phyloP scores from a whole-genome alignment of 192 early-diverging fungal genomes.

The Podila horticola region DNA sequence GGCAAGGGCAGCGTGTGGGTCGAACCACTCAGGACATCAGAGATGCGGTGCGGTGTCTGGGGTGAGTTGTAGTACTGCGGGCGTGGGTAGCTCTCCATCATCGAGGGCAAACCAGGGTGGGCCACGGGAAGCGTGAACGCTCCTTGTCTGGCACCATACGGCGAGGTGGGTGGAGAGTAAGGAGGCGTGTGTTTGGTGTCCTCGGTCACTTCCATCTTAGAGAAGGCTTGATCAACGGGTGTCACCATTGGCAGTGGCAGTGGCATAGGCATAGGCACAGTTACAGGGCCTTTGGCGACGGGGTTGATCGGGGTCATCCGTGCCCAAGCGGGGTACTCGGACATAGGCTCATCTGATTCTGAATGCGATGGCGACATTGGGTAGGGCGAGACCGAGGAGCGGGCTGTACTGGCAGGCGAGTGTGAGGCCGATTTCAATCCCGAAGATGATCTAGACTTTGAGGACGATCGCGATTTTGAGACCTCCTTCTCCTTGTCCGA shows the following conservation, averaged over 20 bases:
- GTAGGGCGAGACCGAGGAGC: slow-evolving; percentile 47
- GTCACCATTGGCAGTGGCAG: neutral
- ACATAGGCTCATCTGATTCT: slow-evolving; percentile 39
- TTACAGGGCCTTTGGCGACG: neutral
- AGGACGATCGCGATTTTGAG: neutral
- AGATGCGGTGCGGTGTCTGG: slow-evolving; percentile 14
- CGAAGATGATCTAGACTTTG: no score
- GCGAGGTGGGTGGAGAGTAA: slow-evolving; percentile 46
- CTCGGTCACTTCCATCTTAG: slow-evolving; percentile 9
- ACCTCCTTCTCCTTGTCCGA: neutral
- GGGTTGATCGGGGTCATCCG: slow-evolving; percentile 45
- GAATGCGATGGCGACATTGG: slow-evolving; percentile 48
- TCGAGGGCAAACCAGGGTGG: slow-evolving; percentile 32
- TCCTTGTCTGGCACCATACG: slow-evolving; percentile 30
- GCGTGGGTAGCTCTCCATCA: slow-evolving; percentile 50
- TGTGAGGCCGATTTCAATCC: slow-evolving; percentile 8
- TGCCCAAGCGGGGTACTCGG: slow-evolving; percentile 41
- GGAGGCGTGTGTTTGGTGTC: slow-evolving; percentile 37
- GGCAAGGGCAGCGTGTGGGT: slow-evolving; percentile 25
- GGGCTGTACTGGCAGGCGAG: slow-evolving; percentile 28
- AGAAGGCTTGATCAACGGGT: neutral
- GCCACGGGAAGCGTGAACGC: slow-evolving; percentile 2
- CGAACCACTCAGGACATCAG: slow-evolving; percentile 3
- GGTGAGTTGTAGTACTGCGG: slow-evolving; percentile 15
- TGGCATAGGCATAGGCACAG: neutral